phyloP scores from a whole-genome alignment of 495 filamentous ascomycete species.

The Hypoxylon intermedium region DNA sequence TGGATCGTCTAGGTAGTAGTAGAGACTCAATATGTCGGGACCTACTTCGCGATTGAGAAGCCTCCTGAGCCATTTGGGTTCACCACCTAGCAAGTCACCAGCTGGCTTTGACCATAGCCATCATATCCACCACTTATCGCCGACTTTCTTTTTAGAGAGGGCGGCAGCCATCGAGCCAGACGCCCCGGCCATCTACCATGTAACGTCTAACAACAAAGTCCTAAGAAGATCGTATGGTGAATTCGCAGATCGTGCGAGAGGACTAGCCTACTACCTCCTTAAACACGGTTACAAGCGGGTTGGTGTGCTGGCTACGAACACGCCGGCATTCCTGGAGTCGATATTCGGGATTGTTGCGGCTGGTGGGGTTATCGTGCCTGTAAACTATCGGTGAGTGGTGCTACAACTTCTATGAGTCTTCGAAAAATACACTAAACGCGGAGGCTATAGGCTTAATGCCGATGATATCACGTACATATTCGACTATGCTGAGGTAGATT shows the following conservation, averaged over 20 bases:
- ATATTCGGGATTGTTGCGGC: constrained; percentile 90
- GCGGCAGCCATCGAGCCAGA: constrained; percentile 91
- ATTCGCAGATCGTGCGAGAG: constrained; percentile 81
- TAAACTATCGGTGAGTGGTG: constrained; percentile 71
- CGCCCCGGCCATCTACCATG: constrained; percentile 85
- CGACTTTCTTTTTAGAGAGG: constrained; percentile 86
- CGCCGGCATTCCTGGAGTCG: constrained; percentile 88
- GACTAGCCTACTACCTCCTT: constrained; percentile 83
- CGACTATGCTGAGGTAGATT: constrained; percentile 79
- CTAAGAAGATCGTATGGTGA: constrained; percentile 80
- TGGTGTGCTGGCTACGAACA: constrained; percentile 88
- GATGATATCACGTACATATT: constrained; percentile 94
- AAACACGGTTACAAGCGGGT: constrained; percentile 72
- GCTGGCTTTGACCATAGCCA: constrained; percentile 55
- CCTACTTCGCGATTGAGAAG: constrained; percentile 57
- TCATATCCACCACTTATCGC: constrained; percentile 82
- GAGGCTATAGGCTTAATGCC: constrained; percentile 67
- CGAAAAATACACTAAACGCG: not conserved
- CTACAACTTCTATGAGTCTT: not conserved
- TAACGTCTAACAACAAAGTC: constrained; percentile 75
- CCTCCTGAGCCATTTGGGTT: constrained; percentile 68
- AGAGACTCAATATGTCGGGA: constrained; percentile 48
- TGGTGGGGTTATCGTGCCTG: constrained; percentile 78
- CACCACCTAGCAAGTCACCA: constrained; percentile 46
- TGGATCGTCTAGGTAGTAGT: too few species aligned